phyloP scores from a whole-genome alignment of 495 filamentous ascomycete species.

The Aspergillus taichungensis region DNA sequence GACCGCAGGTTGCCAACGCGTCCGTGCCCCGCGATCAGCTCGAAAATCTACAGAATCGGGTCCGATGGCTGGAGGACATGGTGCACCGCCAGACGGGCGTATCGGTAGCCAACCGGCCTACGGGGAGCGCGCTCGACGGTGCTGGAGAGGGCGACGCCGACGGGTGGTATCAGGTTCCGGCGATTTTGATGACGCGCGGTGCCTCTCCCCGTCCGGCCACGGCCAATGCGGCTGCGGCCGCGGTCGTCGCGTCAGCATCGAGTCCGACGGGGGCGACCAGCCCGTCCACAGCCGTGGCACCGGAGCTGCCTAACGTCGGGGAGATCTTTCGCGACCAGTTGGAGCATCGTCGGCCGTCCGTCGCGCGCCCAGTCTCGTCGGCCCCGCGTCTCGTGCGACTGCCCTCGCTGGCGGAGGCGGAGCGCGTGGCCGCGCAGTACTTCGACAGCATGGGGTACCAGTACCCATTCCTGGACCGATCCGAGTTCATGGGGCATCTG shows the following conservation, averaged over 20 bases:
- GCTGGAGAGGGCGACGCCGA: conserved; percentile 32
- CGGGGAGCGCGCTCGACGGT: conserved; percentile 27
- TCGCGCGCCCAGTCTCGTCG: conserved; percentile 27
- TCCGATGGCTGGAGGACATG: conserved; percentile 40
- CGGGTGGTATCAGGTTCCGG: conserved; percentile 37
- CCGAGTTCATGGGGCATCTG: conserved; percentile 29
- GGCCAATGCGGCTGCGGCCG: conserved; percentile 14
- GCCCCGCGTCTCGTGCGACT: conserved; percentile 31
- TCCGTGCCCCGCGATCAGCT: conserved; percentile 41
- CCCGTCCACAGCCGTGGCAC: conserved; percentile 18
- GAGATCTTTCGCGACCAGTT: conserved; percentile 40
- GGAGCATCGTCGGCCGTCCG: conserved; percentile 32
- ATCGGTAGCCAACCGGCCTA: conserved; percentile 25
- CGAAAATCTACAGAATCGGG: conserved; percentile 44
- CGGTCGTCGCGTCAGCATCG: conserved; percentile 17
- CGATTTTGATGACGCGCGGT: conserved; percentile 29
- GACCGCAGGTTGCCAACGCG: conserved; percentile 32
- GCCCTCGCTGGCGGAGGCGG: conserved; percentile 33
- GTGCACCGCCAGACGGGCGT: conserved; percentile 33
- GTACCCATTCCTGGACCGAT: conserved; percentile 34
- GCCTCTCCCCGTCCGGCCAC: conserved; percentile 8
- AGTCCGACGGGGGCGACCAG: conserved; percentile 9
- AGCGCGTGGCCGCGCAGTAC: conserved; percentile 27
- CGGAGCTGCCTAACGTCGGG: conserved; percentile 34
- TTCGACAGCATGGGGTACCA: conserved; percentile 40